Evolutionary conservation across 768 basidiomycete species (phyloP), one percentile per base, ranked within the genome.

Genomic region (Collybiopsis confluens): DNA sequence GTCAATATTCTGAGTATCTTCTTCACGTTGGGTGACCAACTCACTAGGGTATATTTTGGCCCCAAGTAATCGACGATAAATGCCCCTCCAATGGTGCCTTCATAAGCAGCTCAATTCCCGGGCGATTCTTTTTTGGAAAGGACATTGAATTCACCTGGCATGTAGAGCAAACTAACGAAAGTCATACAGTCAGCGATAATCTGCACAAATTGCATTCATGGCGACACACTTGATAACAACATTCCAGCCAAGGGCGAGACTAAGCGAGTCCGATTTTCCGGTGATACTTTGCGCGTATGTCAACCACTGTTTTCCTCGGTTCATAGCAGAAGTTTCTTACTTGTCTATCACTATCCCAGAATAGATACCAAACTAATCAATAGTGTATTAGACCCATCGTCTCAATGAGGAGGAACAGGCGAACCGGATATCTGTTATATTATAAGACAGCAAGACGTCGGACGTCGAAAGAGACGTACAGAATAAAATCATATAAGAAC

Each of bases 401-500:
- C 6, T 24, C 40, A 42, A 23, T 40, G 1, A 44, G 15, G 28
- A 2, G 52, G 33, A 33, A 42, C 8, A 30, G 21, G 69, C 85
- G 67, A 56, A 88, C 86, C 15, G 84, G 85, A 69, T 87, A 86
- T 37, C 83, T 86, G 54, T 27, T 15, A 24, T 27, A 28, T 28
- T n/a, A n/a, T n/a, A n/a, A n/a, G n/a, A n/a, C n/a, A n/a, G n/a
- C n/a, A 33, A 33, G 30, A 6, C 6, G 13, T 5, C 30, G 13
- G 30, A 33, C 6, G 6, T 33, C 30, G 30, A 33, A 46, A 36
- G 57, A 35, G 15, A 78, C 78, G 55, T 70, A 87, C 79, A 74
- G 75, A 68, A 92, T 89, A 64, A 91, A 85, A 62, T 91, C 88
- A 63, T 91, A 91, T 36, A 91, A 72, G 68, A 90, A 90, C 92